A percentile compares a stretch with the other conserved stretches of the same genome.
Conservation (phyloP, 2,329 filamentous ascomycete species). For the Aspergillus viridinutans region DNA sequence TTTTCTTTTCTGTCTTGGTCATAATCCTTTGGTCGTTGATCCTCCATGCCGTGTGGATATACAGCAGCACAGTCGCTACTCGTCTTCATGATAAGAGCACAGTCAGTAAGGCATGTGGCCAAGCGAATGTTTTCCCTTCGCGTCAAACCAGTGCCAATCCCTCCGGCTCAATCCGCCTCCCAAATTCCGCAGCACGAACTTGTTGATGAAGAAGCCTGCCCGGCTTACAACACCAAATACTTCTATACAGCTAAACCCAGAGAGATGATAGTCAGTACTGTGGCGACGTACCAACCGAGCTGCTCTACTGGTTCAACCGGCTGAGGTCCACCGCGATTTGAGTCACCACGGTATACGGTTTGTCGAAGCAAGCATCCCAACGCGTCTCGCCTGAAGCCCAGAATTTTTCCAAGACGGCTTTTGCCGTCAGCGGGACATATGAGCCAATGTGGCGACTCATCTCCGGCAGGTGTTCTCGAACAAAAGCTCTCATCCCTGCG, state of each 20-base stretch:
- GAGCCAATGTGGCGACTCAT: conserved; percentile 26
- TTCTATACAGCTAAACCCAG: too few relatives aligned
- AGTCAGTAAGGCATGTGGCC: too few relatives aligned
- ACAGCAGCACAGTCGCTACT: too few relatives aligned
- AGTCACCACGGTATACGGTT: conserved; percentile 25
- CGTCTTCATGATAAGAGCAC: too few relatives aligned
- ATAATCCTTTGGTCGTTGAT: too few relatives aligned
- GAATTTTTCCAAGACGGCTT: conserved; percentile 29
- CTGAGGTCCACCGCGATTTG: conserved; percentile 11
- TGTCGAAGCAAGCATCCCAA: conserved; percentile 41
- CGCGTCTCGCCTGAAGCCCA: conserved; percentile 28
- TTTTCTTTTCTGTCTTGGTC: too few relatives aligned
- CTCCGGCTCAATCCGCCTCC: too few relatives aligned
- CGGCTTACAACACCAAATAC: too few relatives aligned
- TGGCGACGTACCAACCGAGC: background rate
- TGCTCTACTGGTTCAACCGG: background rate
- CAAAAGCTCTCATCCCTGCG: conserved; percentile 21
- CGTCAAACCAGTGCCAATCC: too few relatives aligned
- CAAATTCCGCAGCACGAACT: too few relatives aligned
- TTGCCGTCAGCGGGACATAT: conserved; percentile 29
- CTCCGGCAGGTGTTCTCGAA: conserved; percentile 20
- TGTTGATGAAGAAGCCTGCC: too few relatives aligned
- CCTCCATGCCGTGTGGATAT: conserved; percentile 22
- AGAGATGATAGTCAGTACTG: background rate
- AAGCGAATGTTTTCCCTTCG: too few relatives aligned